A percentile compares a stretch with the other conserved stretches of the same genome.
Conservation (phyloP, 1,139 yeast genomes). For the Saccharomyces hybrid region DNA sequence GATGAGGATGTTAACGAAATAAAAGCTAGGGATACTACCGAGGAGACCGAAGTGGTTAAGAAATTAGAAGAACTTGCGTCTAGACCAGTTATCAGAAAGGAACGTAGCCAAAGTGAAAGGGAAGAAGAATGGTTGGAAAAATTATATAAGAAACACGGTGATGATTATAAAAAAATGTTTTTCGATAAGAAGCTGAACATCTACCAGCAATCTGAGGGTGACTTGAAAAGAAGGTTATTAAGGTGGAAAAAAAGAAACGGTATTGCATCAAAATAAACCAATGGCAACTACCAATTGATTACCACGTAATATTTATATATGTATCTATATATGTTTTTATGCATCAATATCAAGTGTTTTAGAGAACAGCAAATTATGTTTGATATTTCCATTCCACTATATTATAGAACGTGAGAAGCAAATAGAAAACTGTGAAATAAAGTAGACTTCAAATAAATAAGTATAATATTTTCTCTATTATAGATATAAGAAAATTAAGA, state of each 20-base stretch:
- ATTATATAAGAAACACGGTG: slow-evolving; percentile 73
- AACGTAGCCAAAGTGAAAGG: slow-evolving; percentile 57
- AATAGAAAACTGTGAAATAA: not conserved
- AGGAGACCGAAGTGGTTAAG: slow-evolving; percentile 49
- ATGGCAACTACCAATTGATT: not conserved
- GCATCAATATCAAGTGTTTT: not conserved
- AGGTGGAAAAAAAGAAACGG: slow-evolving; percentile 55
- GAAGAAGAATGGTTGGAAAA: slow-evolving; percentile 66
- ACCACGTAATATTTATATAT: not conserved
- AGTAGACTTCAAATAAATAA: not conserved
- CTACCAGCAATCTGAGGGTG: slow-evolving; percentile 80
- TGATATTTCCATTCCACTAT: not conserved
- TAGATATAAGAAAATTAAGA: slow-evolving; percentile 16
- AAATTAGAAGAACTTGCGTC: slow-evolving; percentile 65
- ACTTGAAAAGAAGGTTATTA: slow-evolving; percentile 56
- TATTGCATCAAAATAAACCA: slow-evolving; percentile 14
- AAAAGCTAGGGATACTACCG: slow-evolving; percentile 28
- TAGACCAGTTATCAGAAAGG: slow-evolving; percentile 44
- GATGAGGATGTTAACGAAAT: slow-evolving; percentile 27
- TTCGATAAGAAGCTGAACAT: slow-evolving; percentile 84
- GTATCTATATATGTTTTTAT: slow-evolving; percentile 1
- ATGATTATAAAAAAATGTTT: slow-evolving; percentile 81
- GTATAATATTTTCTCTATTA: not conserved
- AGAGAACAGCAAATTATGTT: not conserved
- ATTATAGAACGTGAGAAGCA: not conserved